A percentile compares a stretch with the other conserved stretches of the same genome.
phyloP scores from a whole-genome alignment of 164 flowering plant genomes.

The Vitis cinerea region DNA sequence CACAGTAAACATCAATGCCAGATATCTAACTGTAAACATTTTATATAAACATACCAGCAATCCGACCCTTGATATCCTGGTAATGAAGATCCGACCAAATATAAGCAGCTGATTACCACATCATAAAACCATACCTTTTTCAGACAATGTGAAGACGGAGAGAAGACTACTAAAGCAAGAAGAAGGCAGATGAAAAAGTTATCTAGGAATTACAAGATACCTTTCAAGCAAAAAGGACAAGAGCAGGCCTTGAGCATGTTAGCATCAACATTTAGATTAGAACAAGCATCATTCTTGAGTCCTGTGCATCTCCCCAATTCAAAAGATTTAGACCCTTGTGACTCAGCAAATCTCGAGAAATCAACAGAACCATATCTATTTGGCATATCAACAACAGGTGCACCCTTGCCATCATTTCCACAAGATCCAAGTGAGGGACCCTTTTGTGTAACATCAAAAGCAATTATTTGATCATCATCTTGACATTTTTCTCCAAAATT shows the following conservation, averaged over 20 bases:
- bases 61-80: conserved; percentile 77
- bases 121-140: conserved; percentile 5
- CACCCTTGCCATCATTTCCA: conserved; percentile 14
- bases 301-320: conserved; percentile 39
- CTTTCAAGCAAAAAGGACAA: conserved; percentile 87
- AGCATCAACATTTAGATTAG: conserved; percentile 19
- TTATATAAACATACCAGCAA: conserved; percentile 48
- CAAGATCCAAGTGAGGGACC: conserved; percentile 4
- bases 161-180: conserved; percentile 2
- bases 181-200: not conserved
- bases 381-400: conserved; percentile 21
- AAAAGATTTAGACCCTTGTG: conserved; percentile 31
- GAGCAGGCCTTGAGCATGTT: conserved; percentile 61
- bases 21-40: no score
- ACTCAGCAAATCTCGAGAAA: conserved; percentile 30
- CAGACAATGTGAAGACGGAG: not conserved
- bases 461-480: conserved; percentile 11
- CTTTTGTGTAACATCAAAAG: conserved; percentile 13
- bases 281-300: conserved; percentile 25
- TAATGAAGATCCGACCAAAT: conserved; percentile 86
- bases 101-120: conserved; percentile 61
- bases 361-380: conserved; percentile 33
- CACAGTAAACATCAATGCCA: not conserved
- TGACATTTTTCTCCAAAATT: conserved; percentile 8
- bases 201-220: conserved; percentile 30